These are phyloP conservation scores for Drosera capensis DNA, from an alignment of 148 eudicot genomes.

Conservation along the genomic window DNA sequence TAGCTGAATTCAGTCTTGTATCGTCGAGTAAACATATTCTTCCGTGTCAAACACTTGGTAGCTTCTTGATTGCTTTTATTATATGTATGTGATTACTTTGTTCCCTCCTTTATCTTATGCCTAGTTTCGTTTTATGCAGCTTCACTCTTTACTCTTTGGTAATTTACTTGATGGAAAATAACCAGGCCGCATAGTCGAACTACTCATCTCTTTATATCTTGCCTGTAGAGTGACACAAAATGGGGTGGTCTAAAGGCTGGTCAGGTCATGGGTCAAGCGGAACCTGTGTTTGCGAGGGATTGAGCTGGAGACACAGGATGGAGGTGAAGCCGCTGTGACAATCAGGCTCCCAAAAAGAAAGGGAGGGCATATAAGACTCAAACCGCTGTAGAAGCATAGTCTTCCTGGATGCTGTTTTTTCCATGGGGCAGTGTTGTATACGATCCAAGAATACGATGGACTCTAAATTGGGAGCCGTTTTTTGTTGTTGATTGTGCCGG, in stretches of 20 bases:
- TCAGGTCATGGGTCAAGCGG: conserved; percentile 63
- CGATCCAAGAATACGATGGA: no score
- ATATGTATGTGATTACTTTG: no score
- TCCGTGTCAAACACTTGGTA: no score
- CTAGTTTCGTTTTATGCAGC: conserved; percentile 60
- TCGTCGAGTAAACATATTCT: no score
- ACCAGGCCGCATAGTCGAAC: no score
- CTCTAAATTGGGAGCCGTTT: no score
- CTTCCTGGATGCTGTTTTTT: not conserved
- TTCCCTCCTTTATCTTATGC: conserved; percentile 25
- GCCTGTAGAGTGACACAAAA: conserved; percentile 52
- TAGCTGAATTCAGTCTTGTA: no score
- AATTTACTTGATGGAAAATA: no score
- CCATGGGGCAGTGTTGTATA: not conserved
- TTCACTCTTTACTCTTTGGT: conserved; percentile 8
- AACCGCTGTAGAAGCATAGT: conserved; percentile 27
- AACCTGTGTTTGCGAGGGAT: conserved; percentile 75
- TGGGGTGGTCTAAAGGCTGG: conserved; percentile 94
- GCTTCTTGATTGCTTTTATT: no score
- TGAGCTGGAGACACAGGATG: conserved; percentile 26
- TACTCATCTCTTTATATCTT: no score
- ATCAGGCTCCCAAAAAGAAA: conserved; percentile 50
- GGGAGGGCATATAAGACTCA: conserved; percentile 29
- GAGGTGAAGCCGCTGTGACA: conserved; percentile 14
- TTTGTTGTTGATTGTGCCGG: no score